Evolutionary conservation across 192 early-diverging fungal species (phyloP), one percentile per base, ranked within the genome.

Genomic region (Fimicolochytrium jonesii): DNA sequence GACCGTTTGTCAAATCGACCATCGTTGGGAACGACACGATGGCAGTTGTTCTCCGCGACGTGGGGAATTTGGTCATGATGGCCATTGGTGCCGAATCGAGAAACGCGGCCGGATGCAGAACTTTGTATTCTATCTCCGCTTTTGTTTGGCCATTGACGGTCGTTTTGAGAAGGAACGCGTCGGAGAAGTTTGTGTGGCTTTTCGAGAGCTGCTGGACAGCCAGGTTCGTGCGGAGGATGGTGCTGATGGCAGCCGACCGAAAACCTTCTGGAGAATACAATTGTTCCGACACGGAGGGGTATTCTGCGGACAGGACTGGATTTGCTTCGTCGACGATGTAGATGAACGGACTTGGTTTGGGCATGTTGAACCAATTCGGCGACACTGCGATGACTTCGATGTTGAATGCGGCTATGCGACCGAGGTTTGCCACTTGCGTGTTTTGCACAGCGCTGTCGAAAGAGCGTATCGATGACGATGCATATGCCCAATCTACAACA

Each of bases 11-110:
- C 17, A 62, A 28, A 5, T 69, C 26, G 28, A 69, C 41, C n/a
- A 41, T 47, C 18, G 67, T 69, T 17, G 59, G 67, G 44, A 69
- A 62, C 11, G 67, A 69, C 10, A 69, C 67, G 35, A 69, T 26
- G 52, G 45, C 23, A 22, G 41, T 30, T 26, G 56, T 59, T 11
- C 56, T 25, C 26, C 60, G 10, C 23, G 35, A 28, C 11, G 32
- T 49, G 17, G 67, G 53, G 47, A 50, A 69, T 11, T 61, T 49
- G 0, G 60, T 69, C 59, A 69, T 62, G 4, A 35, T 41, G 23
- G 34, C 39, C 15, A 49, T 48, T 7, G 59, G 60, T 3, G 53
- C 41, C 22, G 50, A 42, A 34, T 54, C 52, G 6, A 62, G 11
- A 28, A 69, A 69, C 1, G 44, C 50, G n/a, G 37, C 15, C 10